A percentile compares a stretch with the other conserved stretches of the same genome.
phyloP scores from a whole-genome alignment of 768 basidiomycete species.

The Hortiboletus campestris region DNA sequence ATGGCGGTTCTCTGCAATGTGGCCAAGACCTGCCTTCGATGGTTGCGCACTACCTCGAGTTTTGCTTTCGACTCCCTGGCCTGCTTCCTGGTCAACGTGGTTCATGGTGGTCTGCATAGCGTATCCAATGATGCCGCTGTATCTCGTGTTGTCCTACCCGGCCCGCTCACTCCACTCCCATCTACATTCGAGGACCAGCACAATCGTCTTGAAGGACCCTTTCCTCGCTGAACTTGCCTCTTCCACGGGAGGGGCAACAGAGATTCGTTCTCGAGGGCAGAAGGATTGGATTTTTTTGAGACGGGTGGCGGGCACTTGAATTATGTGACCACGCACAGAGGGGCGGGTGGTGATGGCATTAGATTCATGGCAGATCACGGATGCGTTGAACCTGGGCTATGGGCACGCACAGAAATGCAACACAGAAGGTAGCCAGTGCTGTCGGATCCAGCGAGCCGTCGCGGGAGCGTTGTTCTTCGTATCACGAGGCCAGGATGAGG shows the following conservation, averaged over 20 bases:
- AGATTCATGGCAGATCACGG: constrained; percentile 2
- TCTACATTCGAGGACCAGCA: constrained; percentile 14
- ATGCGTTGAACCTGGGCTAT: constrained; percentile 27
- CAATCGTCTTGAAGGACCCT: constrained; percentile 10
- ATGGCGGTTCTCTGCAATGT: neutral
- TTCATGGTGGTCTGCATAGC: constrained; percentile 1
- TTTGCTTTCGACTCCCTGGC: constrained; percentile 27
- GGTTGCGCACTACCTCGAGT: constrained; percentile 7
- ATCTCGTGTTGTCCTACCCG: constrained; percentile 1
- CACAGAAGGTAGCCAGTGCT: constrained; percentile 13
- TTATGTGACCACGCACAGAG: constrained; percentile 25
- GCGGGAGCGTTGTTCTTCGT: constrained; percentile 2
- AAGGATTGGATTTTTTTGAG: constrained; percentile 27
- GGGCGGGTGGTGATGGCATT: constrained; percentile 12
- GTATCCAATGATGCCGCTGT: constrained; percentile 13
- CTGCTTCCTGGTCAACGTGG: constrained; percentile 16
- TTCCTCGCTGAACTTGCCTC: constrained; percentile 38
- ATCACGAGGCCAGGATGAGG: neutral
- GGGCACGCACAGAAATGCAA: constrained; percentile 36
- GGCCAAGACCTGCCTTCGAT: constrained; percentile 35
- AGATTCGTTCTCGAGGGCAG: constrained; percentile 57
- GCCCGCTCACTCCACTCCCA: constrained; percentile 14
- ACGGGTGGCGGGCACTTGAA: constrained; percentile 7
- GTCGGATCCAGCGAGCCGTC: constrained; percentile 32
- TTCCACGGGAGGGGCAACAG: constrained; percentile 49